Evolutionary conservation across 176 grass and related monocot genomes (phyloP).

Genomic region (Carex myosuroides): DNA sequence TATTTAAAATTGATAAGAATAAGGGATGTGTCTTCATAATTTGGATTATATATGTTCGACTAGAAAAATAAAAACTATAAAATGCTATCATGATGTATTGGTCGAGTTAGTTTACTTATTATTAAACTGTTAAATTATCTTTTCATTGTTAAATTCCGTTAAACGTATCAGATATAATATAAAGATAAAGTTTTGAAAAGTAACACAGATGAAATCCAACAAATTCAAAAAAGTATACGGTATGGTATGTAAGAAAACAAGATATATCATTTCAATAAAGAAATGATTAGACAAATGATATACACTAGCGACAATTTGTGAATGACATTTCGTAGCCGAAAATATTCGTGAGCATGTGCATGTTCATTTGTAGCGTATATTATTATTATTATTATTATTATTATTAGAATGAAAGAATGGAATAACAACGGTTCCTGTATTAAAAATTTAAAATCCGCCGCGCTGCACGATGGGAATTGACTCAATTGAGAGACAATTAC

Average conservation of each 20-base stretch:
- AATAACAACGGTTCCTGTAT: slow-evolving; percentile 3
- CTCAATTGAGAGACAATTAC: slow-evolving; percentile 11
- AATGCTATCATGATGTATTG: too few species aligned
- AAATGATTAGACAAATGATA: background rate
- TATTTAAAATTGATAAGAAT: too few species aligned
- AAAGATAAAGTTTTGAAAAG: background rate
- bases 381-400: background rate
- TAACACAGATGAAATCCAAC: background rate
- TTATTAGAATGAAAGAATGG: slow-evolving; percentile 3
- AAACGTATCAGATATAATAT: background rate
- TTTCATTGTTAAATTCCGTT: too few species aligned
- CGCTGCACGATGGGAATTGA: background rate
- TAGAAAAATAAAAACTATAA: too few species aligned
- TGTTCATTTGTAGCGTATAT: slow-evolving; percentile 1
- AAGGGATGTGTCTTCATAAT: too few species aligned
- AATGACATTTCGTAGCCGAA: background rate
- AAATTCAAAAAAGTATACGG: background rate
- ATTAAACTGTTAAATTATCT: too few species aligned
- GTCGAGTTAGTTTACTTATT: too few species aligned
- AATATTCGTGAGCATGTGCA: background rate
- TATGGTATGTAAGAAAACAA: background rate
- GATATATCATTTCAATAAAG: background rate
- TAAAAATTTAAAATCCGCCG: background rate
- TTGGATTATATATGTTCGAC: too few species aligned
- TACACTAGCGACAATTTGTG: background rate